Evolutionary conservation across 768 basidiomycete species (phyloP), one percentile per base, ranked within the genome.

Genomic region (Mycena floridula): DNA sequence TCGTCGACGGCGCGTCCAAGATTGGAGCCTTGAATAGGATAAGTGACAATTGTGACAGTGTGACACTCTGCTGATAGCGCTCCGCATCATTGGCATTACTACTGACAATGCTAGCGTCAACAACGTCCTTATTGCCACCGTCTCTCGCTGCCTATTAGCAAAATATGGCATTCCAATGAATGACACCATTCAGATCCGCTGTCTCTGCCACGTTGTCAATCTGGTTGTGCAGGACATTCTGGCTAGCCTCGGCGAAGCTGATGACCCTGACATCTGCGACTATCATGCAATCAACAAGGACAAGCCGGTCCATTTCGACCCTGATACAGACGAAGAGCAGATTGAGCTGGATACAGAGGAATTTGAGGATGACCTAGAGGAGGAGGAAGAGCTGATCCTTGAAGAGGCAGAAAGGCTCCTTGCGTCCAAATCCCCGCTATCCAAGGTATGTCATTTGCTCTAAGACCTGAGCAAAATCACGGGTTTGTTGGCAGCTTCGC

Each of bases 161-260:
- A 48, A 49, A 16, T 65, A 62, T 51, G 54, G 54, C 3, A 49
- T 65, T 18, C 52, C 53, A 22, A 50, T 52, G 23, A 43, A 44
- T 7, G 56, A 60, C 7, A 55, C 63, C 32, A 52, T 56, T n/a
- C 67, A 67, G 20, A 62, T 67, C 16, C 61, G 55, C 2, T 68
- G 66, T 42, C 44, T 65, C 1, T 52, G 54, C 1, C 66, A 68
- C 42, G 59, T 65, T 18, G 52, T 65, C 32, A 68, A 68, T 37
- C 59, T 69, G 18, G 57, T 65, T 7, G 63, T 66, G 7, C 67
- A 68, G 48, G 56, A 57, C 21, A 44, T 66, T 9, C 53, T 68
- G 1, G 20, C 37, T n/a, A 28, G 16, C 0, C 44, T 62, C 1
- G 44, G 43, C 7, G 60, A 65, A 46, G 61, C 53, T 0, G 50